Base-by-base conservation (phyloP, 352 stramenopile species). In the Globisporangium radiosum region DNA sequence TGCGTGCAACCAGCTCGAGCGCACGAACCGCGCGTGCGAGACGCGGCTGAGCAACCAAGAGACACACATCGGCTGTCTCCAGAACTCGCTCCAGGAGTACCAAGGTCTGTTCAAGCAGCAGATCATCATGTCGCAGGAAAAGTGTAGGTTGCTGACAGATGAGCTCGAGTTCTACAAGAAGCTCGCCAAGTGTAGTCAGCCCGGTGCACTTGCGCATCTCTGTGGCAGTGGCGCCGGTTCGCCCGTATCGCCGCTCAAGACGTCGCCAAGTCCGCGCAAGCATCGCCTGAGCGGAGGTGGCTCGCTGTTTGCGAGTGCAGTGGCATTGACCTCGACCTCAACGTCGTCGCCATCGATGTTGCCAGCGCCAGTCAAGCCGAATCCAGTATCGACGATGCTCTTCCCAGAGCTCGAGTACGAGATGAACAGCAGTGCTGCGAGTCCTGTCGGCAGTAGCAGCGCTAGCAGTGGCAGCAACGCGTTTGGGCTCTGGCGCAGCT, bases 81-180 rank as follows among this genome's bases (percentile, higher is more conserved):
- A 92, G 57, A 88, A 85, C 60, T 90, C 77, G 25, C 64, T 92
- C 36, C 78, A 89, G 48, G 79, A 92, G 59, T 92, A 90, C 57
- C 82, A 92, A 56, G 75, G 74, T 3, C 71, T 92, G 14, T 90
- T 90, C 66, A 87, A 89, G 68, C 76, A 88, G 65, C 82, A 92
- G 67, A 87, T 90, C 52, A 78, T 88, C 57, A 86, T 90, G 76
- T 90, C 77, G 2, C 79, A 90, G 52, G 79, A 92, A 62, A 89
- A 92, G 43, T 87, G 78, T 38, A 76, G 81, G 3, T 65, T 90
- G 52, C 70, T 92, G 36, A 77, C 78, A 5, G 81, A 92, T 58
- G 82, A 92, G 58, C 78, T 92, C 54, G 75, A 89, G 52, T 90
- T 88, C 52, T 90, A 92, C 74, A 92, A 90, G 65, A 92, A 88